These are phyloP conservation scores for Phoenix roebelenii DNA, from an alignment of 176 grass and related monocot species.

Conservation along the genomic window DNA sequence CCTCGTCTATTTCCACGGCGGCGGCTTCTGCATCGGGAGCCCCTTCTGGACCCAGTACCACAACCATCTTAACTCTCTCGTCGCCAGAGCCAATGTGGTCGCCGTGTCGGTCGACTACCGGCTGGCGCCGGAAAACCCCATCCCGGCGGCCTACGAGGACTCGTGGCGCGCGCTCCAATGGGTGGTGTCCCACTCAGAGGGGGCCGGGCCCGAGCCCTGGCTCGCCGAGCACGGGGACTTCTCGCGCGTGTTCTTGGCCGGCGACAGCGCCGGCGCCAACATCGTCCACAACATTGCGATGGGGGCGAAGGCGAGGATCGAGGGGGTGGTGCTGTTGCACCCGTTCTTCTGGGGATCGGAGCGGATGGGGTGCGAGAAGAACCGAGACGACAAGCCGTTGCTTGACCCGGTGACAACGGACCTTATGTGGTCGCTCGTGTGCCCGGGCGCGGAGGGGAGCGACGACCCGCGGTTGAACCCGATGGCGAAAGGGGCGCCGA, in stretches of 20 bases:
- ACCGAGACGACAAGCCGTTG: too few relatives aligned
- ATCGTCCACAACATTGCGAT: slow-evolving; percentile 35
- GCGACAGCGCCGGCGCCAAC: slow-evolving; percentile 74
- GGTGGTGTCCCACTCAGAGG: slow-evolving; percentile 10
- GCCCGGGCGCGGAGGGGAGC: slow-evolving; percentile 34
- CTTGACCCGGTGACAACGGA: slow-evolving; percentile 25
- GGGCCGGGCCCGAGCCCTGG: slow-evolving; percentile 44
- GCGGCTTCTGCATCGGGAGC: slow-evolving; percentile 52
- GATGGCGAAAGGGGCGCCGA: slow-evolving; percentile 35
- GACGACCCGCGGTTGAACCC: slow-evolving; percentile 47
- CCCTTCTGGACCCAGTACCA: slow-evolving; percentile 37
- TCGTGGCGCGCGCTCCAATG: slow-evolving; percentile 41
- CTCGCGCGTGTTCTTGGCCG: slow-evolving; percentile 43
- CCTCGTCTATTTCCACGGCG: slow-evolving; percentile 61
- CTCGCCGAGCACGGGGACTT: slow-evolving; percentile 41
- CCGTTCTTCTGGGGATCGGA: slow-evolving; percentile 2
- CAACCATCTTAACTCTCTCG: slow-evolving; percentile 35
- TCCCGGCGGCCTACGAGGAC: slow-evolving; percentile 56
- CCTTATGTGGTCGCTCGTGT: slow-evolving; percentile 36
- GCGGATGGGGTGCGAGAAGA: slow-evolving; percentile 22
- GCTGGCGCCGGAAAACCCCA: slow-evolving; percentile 46
- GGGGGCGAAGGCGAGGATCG: too few relatives aligned
- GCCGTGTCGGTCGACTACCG: slow-evolving; percentile 57
- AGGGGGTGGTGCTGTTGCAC: too few relatives aligned
- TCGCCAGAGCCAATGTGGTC: slow-evolving; percentile 20